Conservation (phyloP, 139 green algal genomes). For the Coccomyxa sp. region DNA sequence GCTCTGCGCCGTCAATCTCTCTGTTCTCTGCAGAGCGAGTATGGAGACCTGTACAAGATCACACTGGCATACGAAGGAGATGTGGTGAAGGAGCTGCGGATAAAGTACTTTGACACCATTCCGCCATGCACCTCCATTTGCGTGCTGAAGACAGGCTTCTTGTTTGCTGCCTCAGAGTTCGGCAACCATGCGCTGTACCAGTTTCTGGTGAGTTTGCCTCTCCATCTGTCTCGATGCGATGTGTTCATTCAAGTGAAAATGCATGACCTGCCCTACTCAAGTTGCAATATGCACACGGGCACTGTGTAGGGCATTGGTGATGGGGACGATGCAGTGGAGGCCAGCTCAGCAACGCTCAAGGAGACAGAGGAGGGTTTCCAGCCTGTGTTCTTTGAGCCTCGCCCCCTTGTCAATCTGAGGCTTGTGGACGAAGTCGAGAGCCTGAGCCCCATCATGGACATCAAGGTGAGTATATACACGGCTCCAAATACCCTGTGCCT, state of each 20-base stretch:
- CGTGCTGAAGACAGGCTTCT: constrained; percentile 93
- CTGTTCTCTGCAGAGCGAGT: constrained; percentile 79
- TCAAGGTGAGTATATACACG: constrained; percentile 59
- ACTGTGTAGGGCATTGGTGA: constrained; percentile 79
- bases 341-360: constrained; percentile 49
- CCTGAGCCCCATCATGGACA: constrained; percentile 86
- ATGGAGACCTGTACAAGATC: constrained; percentile 98
- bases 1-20: background rate
- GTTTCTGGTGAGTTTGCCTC: constrained; percentile 69
- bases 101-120: constrained; percentile 99
- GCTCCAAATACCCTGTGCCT: background rate
- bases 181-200: constrained; percentile 98
- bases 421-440: constrained; percentile 85
- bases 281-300: background rate
- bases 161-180: constrained; percentile 94
- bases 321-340: constrained; percentile 88
- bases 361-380: constrained; percentile 87
- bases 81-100: constrained; percentile 78
- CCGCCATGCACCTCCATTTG: constrained; percentile 76
- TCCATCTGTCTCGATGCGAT: background rate
- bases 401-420: constrained; percentile 84
- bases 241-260: no score
- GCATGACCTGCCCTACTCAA: background rate
- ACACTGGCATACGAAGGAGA: constrained; percentile 74
- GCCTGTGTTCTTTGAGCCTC: constrained; percentile 90